Evolutionary conservation across 1,284 basidiomycete species (phyloP).

Genomic region (Malassezia sympodialis): DNA sequence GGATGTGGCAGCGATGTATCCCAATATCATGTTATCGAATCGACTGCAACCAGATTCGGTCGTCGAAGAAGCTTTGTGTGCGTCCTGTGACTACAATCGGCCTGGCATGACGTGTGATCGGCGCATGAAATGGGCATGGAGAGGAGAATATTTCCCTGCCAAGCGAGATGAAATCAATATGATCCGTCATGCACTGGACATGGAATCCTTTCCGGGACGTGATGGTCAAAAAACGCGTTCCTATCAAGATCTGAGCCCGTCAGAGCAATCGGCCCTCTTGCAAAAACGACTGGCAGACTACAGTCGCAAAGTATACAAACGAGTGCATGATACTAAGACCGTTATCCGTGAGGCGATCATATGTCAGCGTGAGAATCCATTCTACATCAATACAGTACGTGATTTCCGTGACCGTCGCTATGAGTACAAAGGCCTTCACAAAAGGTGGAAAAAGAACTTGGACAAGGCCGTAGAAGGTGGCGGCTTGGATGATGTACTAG

Average conservation of each 20-base stretch:
- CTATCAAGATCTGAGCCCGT: conserved; percentile 72
- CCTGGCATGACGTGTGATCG: conserved; percentile 92
- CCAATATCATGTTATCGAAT: conserved; percentile 99
- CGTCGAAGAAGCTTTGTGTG: conserved; percentile 90
- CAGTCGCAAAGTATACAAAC: conserved; percentile 95
- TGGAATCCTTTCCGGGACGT: conserved; percentile 81
- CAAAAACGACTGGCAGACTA: conserved; percentile 98
- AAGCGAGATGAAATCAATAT: conserved; percentile 98
- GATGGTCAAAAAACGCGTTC: conserved; percentile 65
- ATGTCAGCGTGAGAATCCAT: conserved; percentile 95
- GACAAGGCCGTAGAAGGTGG: conserved; percentile 63
- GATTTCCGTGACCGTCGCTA: conserved; percentile 95
- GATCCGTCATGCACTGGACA: conserved; percentile 92
- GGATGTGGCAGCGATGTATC: conserved; percentile 99
- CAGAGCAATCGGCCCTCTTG: conserved; percentile 80
- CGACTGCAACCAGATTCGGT: conserved; percentile 96
- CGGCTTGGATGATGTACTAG: conserved; percentile 61
- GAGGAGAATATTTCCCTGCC: conserved; percentile 96
- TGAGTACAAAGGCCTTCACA: conserved; percentile 96
- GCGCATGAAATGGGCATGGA: conserved; percentile 94
- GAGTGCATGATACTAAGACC: conserved; percentile 96
- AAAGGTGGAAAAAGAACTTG: conserved; percentile 98
- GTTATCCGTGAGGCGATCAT: conserved; percentile 90
- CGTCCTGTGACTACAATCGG: conserved; percentile 95
- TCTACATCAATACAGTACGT: conserved; percentile 97